phyloP scores from a whole-genome alignment of 352 stramenopile genomes.

The Phytopythium aichiense region DNA sequence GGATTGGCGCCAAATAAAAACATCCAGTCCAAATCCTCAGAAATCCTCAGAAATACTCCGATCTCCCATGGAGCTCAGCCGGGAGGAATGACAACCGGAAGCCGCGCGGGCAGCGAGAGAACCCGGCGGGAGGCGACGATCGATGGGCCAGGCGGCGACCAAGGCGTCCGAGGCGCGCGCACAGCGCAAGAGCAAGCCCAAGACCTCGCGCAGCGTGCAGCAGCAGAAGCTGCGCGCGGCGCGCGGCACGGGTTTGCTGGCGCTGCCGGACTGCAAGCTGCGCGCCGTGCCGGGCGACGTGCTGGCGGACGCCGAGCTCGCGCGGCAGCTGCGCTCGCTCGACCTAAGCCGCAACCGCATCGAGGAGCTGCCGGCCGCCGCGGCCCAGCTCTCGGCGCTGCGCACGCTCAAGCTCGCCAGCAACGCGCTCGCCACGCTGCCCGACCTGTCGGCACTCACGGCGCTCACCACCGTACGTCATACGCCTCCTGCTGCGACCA shows the following conservation, averaged over 20 bases:
- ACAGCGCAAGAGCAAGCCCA: constrained; percentile 77
- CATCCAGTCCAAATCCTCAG: not conserved
- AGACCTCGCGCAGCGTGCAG: constrained; percentile 69
- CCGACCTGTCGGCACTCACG: constrained; percentile 59
- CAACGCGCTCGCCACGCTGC: constrained; percentile 54
- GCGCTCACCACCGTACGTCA: constrained; percentile 59
- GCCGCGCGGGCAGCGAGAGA: not conserved
- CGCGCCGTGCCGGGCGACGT: constrained; percentile 64
- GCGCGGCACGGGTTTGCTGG: constrained; percentile 57
- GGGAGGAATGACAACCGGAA: too few species aligned
- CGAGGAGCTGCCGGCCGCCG: constrained; percentile 34
- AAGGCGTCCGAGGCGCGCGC: constrained; percentile 65
- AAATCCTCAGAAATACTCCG: not conserved
- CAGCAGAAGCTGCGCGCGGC: constrained; percentile 74
- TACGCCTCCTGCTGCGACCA: too few species aligned
- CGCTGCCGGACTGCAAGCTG: constrained; percentile 69
- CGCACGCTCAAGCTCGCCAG: constrained; percentile 72
- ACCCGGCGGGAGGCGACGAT: not conserved
- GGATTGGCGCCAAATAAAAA: not conserved
- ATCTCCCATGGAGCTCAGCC: not conserved
- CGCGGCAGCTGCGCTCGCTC: constrained; percentile 44
- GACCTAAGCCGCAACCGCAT: constrained; percentile 74
- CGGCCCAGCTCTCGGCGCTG: constrained; percentile 40
- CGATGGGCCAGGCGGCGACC: constrained; percentile 60
- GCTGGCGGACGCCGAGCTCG: constrained; percentile 29